Evolutionary conservation across 139 green algal genomes (phyloP).

Genomic region (Auxenochlorella protothecoides): DNA sequence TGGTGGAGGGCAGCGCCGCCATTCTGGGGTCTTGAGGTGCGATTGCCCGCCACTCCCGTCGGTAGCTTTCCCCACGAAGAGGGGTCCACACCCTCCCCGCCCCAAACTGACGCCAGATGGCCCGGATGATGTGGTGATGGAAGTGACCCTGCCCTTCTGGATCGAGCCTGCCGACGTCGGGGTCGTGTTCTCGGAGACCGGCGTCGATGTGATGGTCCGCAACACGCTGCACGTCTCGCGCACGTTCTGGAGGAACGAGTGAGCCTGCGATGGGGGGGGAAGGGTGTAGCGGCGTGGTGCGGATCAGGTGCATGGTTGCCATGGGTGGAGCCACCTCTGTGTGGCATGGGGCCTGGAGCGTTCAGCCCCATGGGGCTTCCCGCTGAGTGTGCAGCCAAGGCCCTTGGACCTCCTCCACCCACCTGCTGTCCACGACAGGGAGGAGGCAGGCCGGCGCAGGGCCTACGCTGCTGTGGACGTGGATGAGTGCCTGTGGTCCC

Average conservation of each 20-base stretch:
- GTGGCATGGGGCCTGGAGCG: too few species aligned
- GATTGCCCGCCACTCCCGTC: too few species aligned
- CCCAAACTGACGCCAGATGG: slow-evolving; percentile 15
- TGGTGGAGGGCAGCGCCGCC: too few species aligned
- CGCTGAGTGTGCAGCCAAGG: too few species aligned
- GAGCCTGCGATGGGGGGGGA: neutral
- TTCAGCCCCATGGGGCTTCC: too few species aligned
- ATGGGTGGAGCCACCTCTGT: too few species aligned
- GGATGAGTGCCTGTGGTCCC: slow-evolving; percentile 36
- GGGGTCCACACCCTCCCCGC: too few species aligned
- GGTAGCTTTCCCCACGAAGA: too few species aligned
- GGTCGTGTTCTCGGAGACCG: slow-evolving; percentile 22
- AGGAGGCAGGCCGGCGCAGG: slow-evolving; percentile 16
- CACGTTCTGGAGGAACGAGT: slow-evolving; percentile 44
- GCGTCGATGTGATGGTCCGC: slow-evolving; percentile 28
- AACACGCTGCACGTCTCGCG: slow-evolving; percentile 33
- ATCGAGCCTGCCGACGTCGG: slow-evolving; percentile 48
- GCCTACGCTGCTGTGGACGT: slow-evolving; percentile 21
- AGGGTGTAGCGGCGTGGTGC: too few species aligned
- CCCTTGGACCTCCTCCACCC: too few species aligned
- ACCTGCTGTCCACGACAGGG: neutral
- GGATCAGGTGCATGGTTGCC: too few species aligned
- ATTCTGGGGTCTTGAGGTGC: too few species aligned
- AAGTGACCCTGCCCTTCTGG: slow-evolving; percentile 60
- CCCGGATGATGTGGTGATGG: slow-evolving; percentile 43